Evolutionary conservation across 2,329 filamentous ascomycete species (phyloP).

Genomic region (Cercospora sp.): DNA sequence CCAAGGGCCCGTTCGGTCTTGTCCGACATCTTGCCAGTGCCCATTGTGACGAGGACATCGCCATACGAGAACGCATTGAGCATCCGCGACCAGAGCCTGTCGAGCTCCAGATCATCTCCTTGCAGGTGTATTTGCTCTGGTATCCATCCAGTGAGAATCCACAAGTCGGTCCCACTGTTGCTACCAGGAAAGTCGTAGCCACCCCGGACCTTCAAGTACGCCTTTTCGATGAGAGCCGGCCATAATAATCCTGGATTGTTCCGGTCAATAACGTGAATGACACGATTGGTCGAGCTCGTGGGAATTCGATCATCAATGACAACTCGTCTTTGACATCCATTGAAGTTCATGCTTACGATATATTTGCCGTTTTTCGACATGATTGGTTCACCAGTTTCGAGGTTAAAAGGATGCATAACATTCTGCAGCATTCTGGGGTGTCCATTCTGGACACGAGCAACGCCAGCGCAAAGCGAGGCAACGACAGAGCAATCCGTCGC

Average conservation of each 20-base stretch:
- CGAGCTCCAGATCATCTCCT: slow-evolving; percentile 74
- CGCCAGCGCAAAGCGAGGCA: slow-evolving; percentile 84
- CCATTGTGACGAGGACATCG: slow-evolving; percentile 84
- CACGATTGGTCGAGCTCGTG: slow-evolving; percentile 69
- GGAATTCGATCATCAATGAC: slow-evolving; percentile 87
- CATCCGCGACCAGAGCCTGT: slow-evolving; percentile 76
- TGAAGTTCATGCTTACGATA: slow-evolving; percentile 89
- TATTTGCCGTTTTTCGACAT: slow-evolving; percentile 84
- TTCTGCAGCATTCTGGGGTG: slow-evolving; percentile 71
- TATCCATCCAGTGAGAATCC: slow-evolving; percentile 92
- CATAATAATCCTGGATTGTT: slow-evolving; percentile 80
- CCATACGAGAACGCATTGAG: slow-evolving; percentile 72
- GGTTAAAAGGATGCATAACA: slow-evolving; percentile 74
- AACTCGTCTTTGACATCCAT: slow-evolving; percentile 85
- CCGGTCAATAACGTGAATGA: slow-evolving; percentile 84
- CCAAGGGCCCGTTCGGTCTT: slow-evolving; percentile 79
- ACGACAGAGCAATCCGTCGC: slow-evolving; percentile 97
- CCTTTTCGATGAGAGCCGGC: slow-evolving; percentile 93
- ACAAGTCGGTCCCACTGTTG: slow-evolving; percentile 93
- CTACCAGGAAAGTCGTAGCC: slow-evolving; percentile 98
- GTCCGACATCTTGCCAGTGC: slow-evolving; percentile 77
- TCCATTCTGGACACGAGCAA: slow-evolving; percentile 68
- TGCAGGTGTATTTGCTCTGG: slow-evolving; percentile 93
- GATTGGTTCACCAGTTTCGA: slow-evolving; percentile 56
- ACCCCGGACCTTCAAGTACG: slow-evolving; percentile 90